Conservation (phyloP, 2,329 filamentous ascomycete genomes). For the Ascochyta clinopodiicola region DNA sequence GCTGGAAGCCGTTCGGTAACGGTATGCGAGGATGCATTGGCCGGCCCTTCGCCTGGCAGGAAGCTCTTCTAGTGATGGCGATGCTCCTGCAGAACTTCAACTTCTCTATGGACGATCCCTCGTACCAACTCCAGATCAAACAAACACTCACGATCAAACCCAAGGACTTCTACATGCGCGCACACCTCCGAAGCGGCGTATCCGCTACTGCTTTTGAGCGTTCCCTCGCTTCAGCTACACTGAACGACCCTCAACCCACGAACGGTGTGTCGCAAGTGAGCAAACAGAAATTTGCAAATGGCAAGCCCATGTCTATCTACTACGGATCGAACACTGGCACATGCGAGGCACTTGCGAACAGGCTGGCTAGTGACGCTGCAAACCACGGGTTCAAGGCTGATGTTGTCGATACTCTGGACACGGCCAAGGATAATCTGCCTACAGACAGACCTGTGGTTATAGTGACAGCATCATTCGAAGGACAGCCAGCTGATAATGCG, state of each 20-base stretch:
- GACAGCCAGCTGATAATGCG: constrained; percentile 53
- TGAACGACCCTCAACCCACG: constrained; percentile 23
- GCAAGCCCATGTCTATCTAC: constrained; percentile 45
- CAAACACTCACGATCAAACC: constrained; percentile 56
- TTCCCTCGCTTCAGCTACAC: constrained; percentile 29
- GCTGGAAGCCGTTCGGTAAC: constrained; percentile 63
- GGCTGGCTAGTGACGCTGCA: constrained; percentile 44
- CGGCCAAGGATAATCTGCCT: constrained; percentile 41
- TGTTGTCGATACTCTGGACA: constrained; percentile 45
- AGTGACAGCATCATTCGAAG: constrained; percentile 52
- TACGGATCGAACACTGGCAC: constrained; percentile 53
- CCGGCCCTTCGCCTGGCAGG: constrained; percentile 62
- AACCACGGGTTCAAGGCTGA: constrained; percentile 47
- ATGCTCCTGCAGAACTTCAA: constrained; percentile 56
- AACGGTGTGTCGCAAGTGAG: constrained; percentile 12
- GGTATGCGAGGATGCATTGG: constrained; percentile 62
- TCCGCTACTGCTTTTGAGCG: constrained; percentile 43
- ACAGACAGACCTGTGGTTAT: constrained; percentile 49
- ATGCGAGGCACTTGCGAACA: constrained; percentile 51
- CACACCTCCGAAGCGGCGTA: constrained; percentile 40
- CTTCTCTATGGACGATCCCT: constrained; percentile 52
- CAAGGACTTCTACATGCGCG: constrained; percentile 49
- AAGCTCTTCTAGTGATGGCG: constrained; percentile 54
- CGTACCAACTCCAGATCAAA: constrained; percentile 53
- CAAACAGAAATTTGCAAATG: constrained; percentile 24